A percentile compares a stretch with the other conserved stretches of the same genome.
phyloP scores from a whole-genome alignment of 768 basidiomycete species.

The Suillus lakei region DNA sequence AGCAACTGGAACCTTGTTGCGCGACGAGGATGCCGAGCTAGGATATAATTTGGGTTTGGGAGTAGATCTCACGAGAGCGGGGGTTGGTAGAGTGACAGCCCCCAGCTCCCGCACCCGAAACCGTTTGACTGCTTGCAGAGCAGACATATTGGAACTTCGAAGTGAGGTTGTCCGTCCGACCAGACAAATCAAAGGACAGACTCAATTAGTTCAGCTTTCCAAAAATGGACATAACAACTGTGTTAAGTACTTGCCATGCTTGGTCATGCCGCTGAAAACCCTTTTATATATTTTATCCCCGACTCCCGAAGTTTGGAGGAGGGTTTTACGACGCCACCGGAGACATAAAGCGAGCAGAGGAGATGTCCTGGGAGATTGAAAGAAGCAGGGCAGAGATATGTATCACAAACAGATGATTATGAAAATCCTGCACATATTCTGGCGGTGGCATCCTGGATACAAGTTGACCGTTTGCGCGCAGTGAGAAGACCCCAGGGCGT shows the following conservation, averaged over 20 bases:
- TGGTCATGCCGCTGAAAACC: not conserved
- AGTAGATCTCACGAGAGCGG: slow-evolving; percentile 25
- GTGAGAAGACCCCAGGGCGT: no score
- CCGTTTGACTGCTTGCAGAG: slow-evolving; percentile 25
- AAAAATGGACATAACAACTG: not conserved
- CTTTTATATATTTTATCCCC: no score
- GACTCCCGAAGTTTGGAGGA: no score
- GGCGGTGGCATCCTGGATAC: no score
- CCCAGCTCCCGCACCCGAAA: slow-evolving; percentile 32
- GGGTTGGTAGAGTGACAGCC: slow-evolving; percentile 16
- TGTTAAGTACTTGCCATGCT: no score
- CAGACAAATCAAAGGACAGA: not conserved
- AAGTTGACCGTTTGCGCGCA: no score
- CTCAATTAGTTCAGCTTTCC: not conserved
- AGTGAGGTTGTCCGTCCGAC: not conserved
- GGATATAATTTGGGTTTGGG: slow-evolving; percentile 19
- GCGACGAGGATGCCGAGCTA: slow-evolving; percentile 14
- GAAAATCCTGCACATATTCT: no score
- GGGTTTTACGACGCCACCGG: no score
- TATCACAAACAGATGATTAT: no score
- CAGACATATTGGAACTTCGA: slow-evolving; percentile 7
- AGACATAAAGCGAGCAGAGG: no score
- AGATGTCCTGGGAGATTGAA: no score
- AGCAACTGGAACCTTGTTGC: slow-evolving; percentile 22
- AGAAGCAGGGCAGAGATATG: no score